Conservation (phyloP, 2,329 filamentous ascomycete species). For the Fusarium tjaetaba region DNA sequence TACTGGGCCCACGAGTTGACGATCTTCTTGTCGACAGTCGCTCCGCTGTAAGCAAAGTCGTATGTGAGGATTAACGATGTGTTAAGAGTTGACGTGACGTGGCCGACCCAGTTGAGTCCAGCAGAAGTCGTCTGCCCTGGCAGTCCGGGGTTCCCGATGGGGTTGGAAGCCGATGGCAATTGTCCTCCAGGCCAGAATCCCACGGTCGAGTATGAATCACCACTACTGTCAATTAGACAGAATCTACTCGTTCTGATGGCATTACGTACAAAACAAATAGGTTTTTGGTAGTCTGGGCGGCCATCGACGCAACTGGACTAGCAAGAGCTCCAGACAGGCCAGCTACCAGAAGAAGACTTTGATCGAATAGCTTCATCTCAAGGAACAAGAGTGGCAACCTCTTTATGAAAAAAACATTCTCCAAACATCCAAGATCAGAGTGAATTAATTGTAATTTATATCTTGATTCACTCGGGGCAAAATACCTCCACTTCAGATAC, state of each 20-base stretch:
- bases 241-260: fast-evolving
- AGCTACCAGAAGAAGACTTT: not conserved
- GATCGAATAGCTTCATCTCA: not conserved
- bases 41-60: conserved; percentile 36
- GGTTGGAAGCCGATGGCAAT: conserved; percentile 13
- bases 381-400: not conserved
- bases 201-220: conserved; percentile 35
- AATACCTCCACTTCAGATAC: not conserved
- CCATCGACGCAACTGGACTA: not conserved
- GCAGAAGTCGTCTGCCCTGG: conserved; percentile 33
- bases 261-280: conserved; percentile 15
- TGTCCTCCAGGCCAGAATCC: conserved; percentile 31
- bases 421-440: fast-evolving
- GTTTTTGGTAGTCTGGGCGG: conserved; percentile 1
- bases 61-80: conserved; percentile 29
- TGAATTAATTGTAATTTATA: not conserved
- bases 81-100: conserved; percentile 26
- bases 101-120: conserved; percentile 36
- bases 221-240: not conserved
- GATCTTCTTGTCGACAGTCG: conserved; percentile 34
- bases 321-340: not conserved
- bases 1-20: conserved; percentile 32
- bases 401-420: fast-evolving
- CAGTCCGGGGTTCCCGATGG: conserved; percentile 28
- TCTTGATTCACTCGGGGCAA: not conserved